Percentiles rank a stretch among this genome's conserved stretches.
Conservation (phyloP, 2,329 filamentous ascomycete species). For the Beauveria medogensis region DNA sequence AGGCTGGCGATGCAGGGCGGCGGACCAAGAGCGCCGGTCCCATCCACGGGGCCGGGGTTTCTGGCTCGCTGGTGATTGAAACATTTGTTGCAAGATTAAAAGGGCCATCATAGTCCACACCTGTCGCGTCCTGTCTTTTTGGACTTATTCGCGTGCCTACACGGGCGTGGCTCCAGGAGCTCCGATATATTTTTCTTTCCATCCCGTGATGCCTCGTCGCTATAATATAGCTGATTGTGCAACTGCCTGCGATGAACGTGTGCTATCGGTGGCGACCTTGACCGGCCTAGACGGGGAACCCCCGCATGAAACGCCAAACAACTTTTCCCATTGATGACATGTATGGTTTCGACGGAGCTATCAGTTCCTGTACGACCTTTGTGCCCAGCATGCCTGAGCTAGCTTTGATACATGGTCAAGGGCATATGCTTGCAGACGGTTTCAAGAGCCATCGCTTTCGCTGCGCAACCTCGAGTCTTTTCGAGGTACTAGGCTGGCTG, state of each 20-base stretch:
- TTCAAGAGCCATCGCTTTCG: neutral
- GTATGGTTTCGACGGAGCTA: neutral
- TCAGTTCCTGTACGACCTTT: neutral
- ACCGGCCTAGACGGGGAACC: too few species aligned
- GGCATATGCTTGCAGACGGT: neutral
- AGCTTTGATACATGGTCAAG: neutral
- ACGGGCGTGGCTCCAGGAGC: conserved; percentile 44
- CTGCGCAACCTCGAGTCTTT: neutral
- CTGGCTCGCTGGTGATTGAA: conserved; percentile 13
- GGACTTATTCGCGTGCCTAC: conserved; percentile 21
- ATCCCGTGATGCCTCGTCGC: neutral
- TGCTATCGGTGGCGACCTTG: too few species aligned
- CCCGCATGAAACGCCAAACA: too few species aligned
- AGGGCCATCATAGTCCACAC: conserved; percentile 49
- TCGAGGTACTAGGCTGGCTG: neutral
- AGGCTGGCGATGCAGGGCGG: conserved; percentile 23
- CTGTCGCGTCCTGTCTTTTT: conserved; percentile 22
- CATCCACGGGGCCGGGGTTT: neutral
- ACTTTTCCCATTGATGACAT: too few species aligned
- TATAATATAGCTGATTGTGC: neutral
- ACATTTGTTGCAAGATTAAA: conserved; percentile 34
- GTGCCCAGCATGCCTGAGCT: neutral
- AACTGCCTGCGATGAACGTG: too few species aligned
- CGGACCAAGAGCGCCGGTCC: conserved; percentile 4
- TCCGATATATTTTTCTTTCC: conserved; percentile 31